These are phyloP conservation scores for Neurospora hispaniola DNA, from an alignment of 495 filamentous ascomycete species.

Conservation along the genomic window DNA sequence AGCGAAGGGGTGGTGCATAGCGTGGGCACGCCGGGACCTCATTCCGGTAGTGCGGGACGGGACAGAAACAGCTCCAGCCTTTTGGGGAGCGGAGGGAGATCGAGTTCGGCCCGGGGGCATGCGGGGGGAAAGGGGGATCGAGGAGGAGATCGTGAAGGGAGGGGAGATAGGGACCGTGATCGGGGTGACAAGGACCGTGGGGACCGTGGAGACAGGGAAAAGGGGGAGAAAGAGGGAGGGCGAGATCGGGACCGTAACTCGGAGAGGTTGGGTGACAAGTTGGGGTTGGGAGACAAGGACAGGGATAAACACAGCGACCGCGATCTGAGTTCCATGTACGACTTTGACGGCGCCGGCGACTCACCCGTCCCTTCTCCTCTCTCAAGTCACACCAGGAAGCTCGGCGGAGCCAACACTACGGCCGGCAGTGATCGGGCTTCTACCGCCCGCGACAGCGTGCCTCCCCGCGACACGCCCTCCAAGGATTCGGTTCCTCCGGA, in stretches of 20 bases:
- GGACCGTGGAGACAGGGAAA: neutral
- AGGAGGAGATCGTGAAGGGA: neutral
- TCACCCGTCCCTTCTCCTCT: conserved; percentile 58
- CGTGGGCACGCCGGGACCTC: conserved; percentile 33
- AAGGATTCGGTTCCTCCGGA: conserved; percentile 39
- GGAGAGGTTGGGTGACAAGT: neutral
- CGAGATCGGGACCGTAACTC: conserved; percentile 34
- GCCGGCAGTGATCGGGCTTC: conserved; percentile 31
- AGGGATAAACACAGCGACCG: conserved; percentile 22
- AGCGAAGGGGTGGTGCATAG: conserved; percentile 22
- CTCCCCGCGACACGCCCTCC: conserved; percentile 35
- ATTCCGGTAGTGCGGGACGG: conserved; percentile 2
- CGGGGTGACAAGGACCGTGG: conserved; percentile 1
- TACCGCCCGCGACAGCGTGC: conserved; percentile 31
- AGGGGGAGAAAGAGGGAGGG: neutral
- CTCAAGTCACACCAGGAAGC: conserved; percentile 29
- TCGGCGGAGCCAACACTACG: conserved; percentile 42
- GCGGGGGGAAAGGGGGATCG: neutral
- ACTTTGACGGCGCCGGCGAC: conserved; percentile 59
- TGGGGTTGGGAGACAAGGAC: neutral
- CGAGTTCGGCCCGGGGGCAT: neutral
- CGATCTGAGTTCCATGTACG: conserved; percentile 48
- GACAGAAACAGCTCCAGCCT: neutral
- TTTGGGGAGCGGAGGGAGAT: neutral
- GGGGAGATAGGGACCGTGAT: neutral